Conservation (phyloP, 306 rosid species). For the Prunus kanzakura region DNA sequence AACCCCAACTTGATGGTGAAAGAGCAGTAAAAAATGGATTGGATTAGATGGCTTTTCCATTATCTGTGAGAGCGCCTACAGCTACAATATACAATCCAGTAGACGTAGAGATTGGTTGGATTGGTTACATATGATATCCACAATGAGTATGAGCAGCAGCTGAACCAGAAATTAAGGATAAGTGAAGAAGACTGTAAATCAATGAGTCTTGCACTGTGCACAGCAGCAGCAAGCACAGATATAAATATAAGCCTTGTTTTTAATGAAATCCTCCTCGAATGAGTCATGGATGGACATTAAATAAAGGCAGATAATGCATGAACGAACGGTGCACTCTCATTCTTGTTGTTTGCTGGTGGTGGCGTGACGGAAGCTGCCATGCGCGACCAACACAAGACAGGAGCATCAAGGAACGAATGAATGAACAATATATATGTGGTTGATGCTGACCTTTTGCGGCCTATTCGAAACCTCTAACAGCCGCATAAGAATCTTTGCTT, state of each 20-base stretch:
- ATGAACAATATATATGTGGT: neutral
- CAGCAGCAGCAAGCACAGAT: too few species aligned
- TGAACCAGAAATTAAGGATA: neutral
- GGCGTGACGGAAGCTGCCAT: neutral
- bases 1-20: neutral
- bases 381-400: neutral
- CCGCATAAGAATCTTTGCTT: too few species aligned
- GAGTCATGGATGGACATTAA: neutral
- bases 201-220: too few species aligned
- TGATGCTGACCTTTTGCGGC: neutral
- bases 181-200: neutral
- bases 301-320: neutral
- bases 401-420: neutral
- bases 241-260: too few species aligned
- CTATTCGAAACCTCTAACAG: neutral
- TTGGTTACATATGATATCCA: too few species aligned
- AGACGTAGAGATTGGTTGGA: neutral
- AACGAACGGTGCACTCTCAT: neutral
- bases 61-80: neutral
- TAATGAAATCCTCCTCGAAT: too few species aligned
- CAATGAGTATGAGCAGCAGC: too few species aligned
- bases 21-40: neutral
- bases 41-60: neutral
- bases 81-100: neutral
- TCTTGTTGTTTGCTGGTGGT: neutral